A percentile compares a stretch with the other conserved stretches of the same genome.
Conservation (phyloP, 208 protist genomes). For the Trichomonas vaginalis region DNA sequence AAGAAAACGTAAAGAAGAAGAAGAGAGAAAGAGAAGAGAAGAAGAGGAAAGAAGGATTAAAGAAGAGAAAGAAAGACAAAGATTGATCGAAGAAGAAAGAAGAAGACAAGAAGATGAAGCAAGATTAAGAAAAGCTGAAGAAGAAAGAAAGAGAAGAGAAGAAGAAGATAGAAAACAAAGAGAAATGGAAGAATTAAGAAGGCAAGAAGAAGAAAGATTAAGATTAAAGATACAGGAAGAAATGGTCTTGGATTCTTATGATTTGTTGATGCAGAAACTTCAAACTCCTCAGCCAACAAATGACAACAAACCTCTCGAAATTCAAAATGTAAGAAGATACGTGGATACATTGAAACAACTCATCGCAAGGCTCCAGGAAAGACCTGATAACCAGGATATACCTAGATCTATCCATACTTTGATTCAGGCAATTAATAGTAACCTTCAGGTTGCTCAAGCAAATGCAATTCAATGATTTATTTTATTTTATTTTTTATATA, state of each 20-base stretch:
- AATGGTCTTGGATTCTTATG: background rate
- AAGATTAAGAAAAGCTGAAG: background rate
- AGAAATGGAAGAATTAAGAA: background rate
- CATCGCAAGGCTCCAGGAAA: background rate
- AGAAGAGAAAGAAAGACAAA: background rate
- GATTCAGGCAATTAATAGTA: background rate
- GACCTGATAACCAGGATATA: background rate
- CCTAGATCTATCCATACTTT: background rate
- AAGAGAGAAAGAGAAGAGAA: background rate
- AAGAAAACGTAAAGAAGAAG: background rate
- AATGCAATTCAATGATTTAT: background rate
- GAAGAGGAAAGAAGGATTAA: background rate
- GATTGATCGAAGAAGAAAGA: background rate
- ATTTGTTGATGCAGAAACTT: background rate
- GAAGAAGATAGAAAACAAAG: background rate
- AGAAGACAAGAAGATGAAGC: background rate
- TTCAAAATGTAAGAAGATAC: background rate
- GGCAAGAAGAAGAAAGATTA: background rate
- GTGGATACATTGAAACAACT: background rate
- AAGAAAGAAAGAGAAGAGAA: background rate
- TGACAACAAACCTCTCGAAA: background rate
- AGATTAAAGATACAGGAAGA: background rate
- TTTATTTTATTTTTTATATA: background rate
- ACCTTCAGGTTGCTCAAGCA: background rate
- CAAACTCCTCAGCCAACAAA: background rate